Evolutionary conservation across 371 early-diverging fungal species (phyloP), one percentile per base, ranked within the genome.

Genomic region (Chytridium lagenaria): DNA sequence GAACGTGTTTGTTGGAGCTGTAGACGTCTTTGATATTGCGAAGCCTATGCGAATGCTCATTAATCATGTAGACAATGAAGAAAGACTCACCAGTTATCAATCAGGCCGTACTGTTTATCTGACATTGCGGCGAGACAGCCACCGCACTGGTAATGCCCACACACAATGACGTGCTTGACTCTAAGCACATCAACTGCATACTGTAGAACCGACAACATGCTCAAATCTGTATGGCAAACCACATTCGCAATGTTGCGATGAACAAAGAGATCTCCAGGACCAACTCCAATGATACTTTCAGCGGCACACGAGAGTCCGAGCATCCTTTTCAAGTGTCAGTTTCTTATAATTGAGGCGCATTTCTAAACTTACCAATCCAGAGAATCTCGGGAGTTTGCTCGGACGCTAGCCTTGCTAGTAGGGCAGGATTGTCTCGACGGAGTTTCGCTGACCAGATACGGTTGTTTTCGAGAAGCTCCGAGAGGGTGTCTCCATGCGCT

Each of bases 211-310:
- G 93, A 91, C n/a, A 93, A 85, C 55, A 85, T 85, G 79, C 89
- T 94, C 67, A 93, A 67, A 77, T 98, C 98, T 49, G 79, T 66
- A 57, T 69, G 65, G 34, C 69, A 61, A 38, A 97, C 91, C 22
- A 94, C 90, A 81, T 97, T 97, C 76, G 97, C 98, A 69, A 98
- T 95, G 84, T 97, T 98, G 77, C 97, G 88, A 83, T 95, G 95
- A 12, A 95, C 93, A 84, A 97, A 98, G 40, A 97, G 84, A 55
- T 97, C 96, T 50, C 98, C 97, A 16, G 92, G 91, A 28, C 80
- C 84, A 61, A 82, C 44, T 64, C 84, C 79, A 50, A 83, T 38
- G 57, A 69, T 78, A 71, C 57, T 78, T 50, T 67, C 92, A 63
- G 92, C 92, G 94, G 92, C 26, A 95, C 93, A 69, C 96, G 90